Evolutionary conservation across 2,329 filamentous ascomycete species (phyloP), one percentile per base, ranked within the genome.

Genomic region (Cercospora zeina): DNA sequence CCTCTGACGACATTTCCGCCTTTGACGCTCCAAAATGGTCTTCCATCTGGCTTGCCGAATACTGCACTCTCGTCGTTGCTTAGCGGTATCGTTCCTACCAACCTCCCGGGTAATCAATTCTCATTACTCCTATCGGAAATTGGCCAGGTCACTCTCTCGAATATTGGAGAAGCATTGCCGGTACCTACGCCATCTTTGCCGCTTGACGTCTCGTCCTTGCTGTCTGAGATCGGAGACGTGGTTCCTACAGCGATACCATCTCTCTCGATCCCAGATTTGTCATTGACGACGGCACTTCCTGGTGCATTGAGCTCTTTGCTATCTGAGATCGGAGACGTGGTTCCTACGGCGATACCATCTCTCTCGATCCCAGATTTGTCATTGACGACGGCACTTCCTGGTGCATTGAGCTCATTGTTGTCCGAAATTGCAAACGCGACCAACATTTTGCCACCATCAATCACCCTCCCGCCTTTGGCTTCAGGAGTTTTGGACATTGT

Each of bases 1-100:
- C 50, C 59, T n/a, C 54, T 59, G 24, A 57, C 62, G 11, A 62
- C 59, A 34, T 53, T 60, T n/a, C 54, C 45, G 5, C 50, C 58
- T 7, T 19, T 58, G 33, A 59, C 50, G 2, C 10, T 56, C 16
- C 21, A 19, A 8, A 45, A 14, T 21, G 49, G 49, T 3, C n/a
- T 45, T 16, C 13, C 13, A 10, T 16, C 13, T 42, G 37, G 37
- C 5, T 14, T 42, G 13, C 13, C 37, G 9, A 31, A 9, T 31
- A 31, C 4, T 9, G 30, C 5, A 9, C 9, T 31, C 30, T 31
- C 31, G 9, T 34, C 39, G n/a, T 3, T 45, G 10, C 39, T 45
- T 21, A 9, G 39, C 39, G 14, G 39, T 13, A 9, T 16, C 2
- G 39, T 53, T 33, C 49, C 21, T 3, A 10, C n/a, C 9, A 13